Evolutionary conservation across 805 yeast genomes (phyloP).

Genomic region (Kodamaea kaohsiungensis): DNA sequence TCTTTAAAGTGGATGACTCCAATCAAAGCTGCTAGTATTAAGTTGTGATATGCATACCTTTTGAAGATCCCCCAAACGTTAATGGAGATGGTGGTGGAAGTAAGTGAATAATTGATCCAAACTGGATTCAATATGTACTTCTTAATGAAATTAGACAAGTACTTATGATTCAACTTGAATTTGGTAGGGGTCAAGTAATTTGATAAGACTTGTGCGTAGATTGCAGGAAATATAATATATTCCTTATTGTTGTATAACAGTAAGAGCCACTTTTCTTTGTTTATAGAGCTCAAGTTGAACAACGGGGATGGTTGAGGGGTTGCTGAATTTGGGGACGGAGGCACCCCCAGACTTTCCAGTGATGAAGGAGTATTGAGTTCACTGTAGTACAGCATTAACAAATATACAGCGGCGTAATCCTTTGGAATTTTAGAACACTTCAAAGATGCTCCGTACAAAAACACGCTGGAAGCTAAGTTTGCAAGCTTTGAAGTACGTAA

Average conservation of each 20-base stretch:
- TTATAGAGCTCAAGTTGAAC: slow-evolving; percentile 24
- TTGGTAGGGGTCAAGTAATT: slow-evolving; percentile 43
- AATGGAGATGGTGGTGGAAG: slow-evolving; percentile 23
- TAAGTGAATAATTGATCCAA: slow-evolving; percentile 40
- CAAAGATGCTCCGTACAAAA: slow-evolving; percentile 29
- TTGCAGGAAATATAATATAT: slow-evolving; percentile 32
- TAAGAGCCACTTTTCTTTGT: slow-evolving; percentile 20
- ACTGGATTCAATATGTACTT: slow-evolving; percentile 37
- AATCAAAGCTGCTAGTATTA: slow-evolving; percentile 18
- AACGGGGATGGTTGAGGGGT: slow-evolving; percentile 27
- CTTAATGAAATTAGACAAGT: slow-evolving; percentile 35
- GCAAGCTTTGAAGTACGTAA: slow-evolving; percentile 21
- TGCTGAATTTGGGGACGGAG: neutral
- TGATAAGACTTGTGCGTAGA: slow-evolving; percentile 41
- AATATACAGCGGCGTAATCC: slow-evolving; percentile 38
- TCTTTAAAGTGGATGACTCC: slow-evolving; percentile 22
- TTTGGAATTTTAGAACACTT: slow-evolving; percentile 31
- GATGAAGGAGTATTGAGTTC: slow-evolving; percentile 36
- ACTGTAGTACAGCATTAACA: slow-evolving; percentile 33
- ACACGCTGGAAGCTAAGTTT: slow-evolving; percentile 23
- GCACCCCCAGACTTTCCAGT: slow-evolving; percentile 14
- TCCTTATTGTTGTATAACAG: slow-evolving; percentile 32
- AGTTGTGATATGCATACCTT: slow-evolving; percentile 30
- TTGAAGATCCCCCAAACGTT: slow-evolving; percentile 30
- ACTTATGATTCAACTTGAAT: slow-evolving; percentile 35